Evolutionary conservation across 129 eudicot species (phyloP), one percentile per base, ranked within the genome.

Genomic region (Lactuca sativa): DNA sequence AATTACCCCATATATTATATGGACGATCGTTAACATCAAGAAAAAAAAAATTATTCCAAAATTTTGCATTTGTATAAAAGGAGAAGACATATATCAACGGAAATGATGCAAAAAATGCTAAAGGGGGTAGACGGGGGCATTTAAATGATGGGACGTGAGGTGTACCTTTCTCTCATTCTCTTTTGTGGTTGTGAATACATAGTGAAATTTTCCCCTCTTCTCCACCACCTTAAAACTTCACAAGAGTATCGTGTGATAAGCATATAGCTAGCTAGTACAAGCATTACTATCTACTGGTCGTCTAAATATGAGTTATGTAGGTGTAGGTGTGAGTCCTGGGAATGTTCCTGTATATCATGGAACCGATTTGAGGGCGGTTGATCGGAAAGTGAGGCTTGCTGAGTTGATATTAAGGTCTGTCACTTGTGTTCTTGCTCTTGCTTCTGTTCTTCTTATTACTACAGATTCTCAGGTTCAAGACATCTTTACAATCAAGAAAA

Each of bases 301-400:
- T 57, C 49, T n/a, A 68, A 69, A 64, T 54, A 82, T 88, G 95
- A 88, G 90, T 82, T 84, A 77, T 34, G 62, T 88, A 54, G 90
- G 90, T 51, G 85, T 87, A 53, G 95, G 89, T 67, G 89, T 79
- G 71, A 87, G 89, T 74, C 86, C 89, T 30, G 85, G 88, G 11
- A 86, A 80, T 72, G 90, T 84, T 71, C 81, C 82, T 7, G 95
- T 84, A 17, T 74, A 51, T 64, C 88, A 80, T 66, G 86, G 82
- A 16, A 74, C 77, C 71, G 78, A 82, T 69, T 55, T 85, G 62
- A 82, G 80, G 77, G 79, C 71, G 16, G 54, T 86, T 59, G 92
- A 86, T 64, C 66, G 67, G 75, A 74, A 83, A 69, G 80, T 86
- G 21, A 86, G 80, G 82, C 62, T 86, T 62, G 82, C 73, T n/a